phyloP scores from a whole-genome alignment of 306 rosid species.

The Myrica gale region DNA sequence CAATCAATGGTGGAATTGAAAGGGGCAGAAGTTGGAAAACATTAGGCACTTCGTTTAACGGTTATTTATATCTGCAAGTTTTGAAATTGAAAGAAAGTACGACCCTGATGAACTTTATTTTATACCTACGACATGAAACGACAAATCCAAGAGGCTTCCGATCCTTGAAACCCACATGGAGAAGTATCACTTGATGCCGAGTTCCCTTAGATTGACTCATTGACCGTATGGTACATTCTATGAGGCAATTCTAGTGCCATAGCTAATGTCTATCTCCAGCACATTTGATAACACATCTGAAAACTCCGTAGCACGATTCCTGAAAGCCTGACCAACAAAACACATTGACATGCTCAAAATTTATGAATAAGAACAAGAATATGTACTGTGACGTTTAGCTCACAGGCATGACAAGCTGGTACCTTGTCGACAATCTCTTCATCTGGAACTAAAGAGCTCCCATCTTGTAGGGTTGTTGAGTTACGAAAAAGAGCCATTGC shows the following conservation, averaged over 20 bases:
- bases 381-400: too few relatives aligned
- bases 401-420: background rate
- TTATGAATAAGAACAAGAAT: too few relatives aligned
- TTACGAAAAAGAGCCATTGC: constrained; percentile 45
- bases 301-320: constrained; percentile 9
- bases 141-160: too few relatives aligned
- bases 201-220: constrained; percentile 22
- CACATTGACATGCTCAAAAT: constrained; percentile 25
- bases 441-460: constrained; percentile 15
- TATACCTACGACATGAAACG: too few relatives aligned
- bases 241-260: constrained; percentile 28
- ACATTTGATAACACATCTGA: constrained; percentile 32
- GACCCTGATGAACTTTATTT: too few relatives aligned
- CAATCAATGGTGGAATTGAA: too few relatives aligned
- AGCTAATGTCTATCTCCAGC: constrained; percentile 36
- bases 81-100: too few relatives aligned
- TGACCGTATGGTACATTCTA: constrained; percentile 17
- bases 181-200: constrained; percentile 1
- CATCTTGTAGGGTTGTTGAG: constrained; percentile 36
- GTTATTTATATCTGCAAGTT: too few relatives aligned
- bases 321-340: constrained; percentile 29
- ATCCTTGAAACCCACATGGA: too few relatives aligned
- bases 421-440: constrained; percentile 41
- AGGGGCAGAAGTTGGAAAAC: too few relatives aligned
- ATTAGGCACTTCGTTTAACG: too few relatives aligned